Conservation (phyloP, 352 stramenopile genomes). For the Phytophthora chlamydospora region DNA sequence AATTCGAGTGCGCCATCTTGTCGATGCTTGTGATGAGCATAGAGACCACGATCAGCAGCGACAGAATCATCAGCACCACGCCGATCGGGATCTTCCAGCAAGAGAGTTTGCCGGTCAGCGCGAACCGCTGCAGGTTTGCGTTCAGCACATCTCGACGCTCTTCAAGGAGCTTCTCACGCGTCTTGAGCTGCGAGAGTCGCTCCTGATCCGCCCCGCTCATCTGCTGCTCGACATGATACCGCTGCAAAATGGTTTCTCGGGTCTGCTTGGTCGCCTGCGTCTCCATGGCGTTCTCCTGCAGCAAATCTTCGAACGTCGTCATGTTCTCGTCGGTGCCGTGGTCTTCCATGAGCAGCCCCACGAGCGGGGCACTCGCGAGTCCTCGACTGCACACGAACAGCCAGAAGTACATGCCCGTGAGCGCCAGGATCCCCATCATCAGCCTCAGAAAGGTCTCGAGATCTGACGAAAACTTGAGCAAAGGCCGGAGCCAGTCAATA, state of each 20-base stretch:
- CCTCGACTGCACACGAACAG: slow-evolving; percentile 72
- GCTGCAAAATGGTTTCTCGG: slow-evolving; percentile 69
- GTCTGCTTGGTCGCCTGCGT: slow-evolving; percentile 69
- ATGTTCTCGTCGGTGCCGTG: slow-evolving; percentile 71
- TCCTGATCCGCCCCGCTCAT: slow-evolving; percentile 78
- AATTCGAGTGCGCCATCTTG: slow-evolving; percentile 80
- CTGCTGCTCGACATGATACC: slow-evolving; percentile 65
- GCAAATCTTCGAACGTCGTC: slow-evolving; percentile 74
- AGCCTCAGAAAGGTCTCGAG: slow-evolving; percentile 75
- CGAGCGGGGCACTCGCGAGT: slow-evolving; percentile 73
- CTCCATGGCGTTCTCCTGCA: slow-evolving; percentile 81
- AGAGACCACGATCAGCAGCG: slow-evolving; percentile 71
- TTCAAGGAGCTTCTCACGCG: slow-evolving; percentile 65
- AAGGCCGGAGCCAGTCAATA: slow-evolving; percentile 84
- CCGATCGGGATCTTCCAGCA: slow-evolving; percentile 82
- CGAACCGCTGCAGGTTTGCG: slow-evolving; percentile 66
- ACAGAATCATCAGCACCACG: slow-evolving; percentile 61
- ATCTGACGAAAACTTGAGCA: slow-evolving; percentile 80
- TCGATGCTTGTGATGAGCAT: slow-evolving; percentile 83
- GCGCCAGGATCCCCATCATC: slow-evolving; percentile 72
- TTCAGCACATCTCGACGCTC: slow-evolving; percentile 75
- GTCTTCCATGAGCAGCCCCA: slow-evolving; percentile 82
- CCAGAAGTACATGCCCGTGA: slow-evolving; percentile 83
- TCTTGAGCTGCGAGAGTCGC: slow-evolving; percentile 74
- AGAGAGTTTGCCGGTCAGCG: slow-evolving; percentile 42